Conservation (phyloP, 2,329 filamentous ascomycete species). For the Drechslerella dactyloides region DNA sequence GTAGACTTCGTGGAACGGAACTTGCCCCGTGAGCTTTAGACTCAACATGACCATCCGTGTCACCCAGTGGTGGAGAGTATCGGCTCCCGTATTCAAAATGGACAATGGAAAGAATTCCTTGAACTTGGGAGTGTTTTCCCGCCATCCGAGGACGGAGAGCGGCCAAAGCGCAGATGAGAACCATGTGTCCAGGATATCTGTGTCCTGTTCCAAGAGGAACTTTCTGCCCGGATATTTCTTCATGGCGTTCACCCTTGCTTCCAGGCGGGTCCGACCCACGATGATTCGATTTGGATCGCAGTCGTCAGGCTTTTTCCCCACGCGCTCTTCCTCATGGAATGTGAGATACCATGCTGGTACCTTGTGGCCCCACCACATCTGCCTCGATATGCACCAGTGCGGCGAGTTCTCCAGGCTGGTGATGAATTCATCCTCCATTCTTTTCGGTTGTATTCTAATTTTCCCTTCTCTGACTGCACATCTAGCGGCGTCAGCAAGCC, state of each 20-base stretch:
- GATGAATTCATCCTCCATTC: slow-evolving; percentile 38
- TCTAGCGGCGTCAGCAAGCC: slow-evolving; percentile 51
- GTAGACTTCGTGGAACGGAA: slow-evolving; percentile 53
- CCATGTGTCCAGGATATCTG: slow-evolving; percentile 54
- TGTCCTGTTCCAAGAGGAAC: slow-evolving; percentile 51
- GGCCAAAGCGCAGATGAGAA: slow-evolving; percentile 54
- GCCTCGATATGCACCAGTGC: slow-evolving; percentile 54
- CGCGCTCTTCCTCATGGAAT: slow-evolving; percentile 13
- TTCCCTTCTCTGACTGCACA: slow-evolving; percentile 27
- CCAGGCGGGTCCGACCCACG: slow-evolving; percentile 46
- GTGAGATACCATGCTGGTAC: slow-evolving; percentile 53
- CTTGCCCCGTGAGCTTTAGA: slow-evolving; percentile 51
- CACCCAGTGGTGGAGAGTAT: slow-evolving; percentile 54
- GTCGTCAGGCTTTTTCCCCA: slow-evolving; percentile 9
- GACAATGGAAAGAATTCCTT: slow-evolving; percentile 52
- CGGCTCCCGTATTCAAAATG: slow-evolving; percentile 53
- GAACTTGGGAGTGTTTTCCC: slow-evolving; percentile 32
- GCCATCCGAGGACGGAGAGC: slow-evolving; percentile 53
- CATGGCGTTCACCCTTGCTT: slow-evolving; percentile 21
- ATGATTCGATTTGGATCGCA: slow-evolving; percentile 45
- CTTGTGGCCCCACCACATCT: slow-evolving; percentile 55
- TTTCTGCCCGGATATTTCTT: slow-evolving; percentile 2
- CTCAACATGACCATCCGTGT: slow-evolving; percentile 54
- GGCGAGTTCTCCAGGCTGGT: slow-evolving; percentile 51
- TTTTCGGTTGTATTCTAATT: slow-evolving; percentile 47